Conservation (phyloP, 768 basidiomycete genomes). For the Pleurotus salmoneostramineus region DNA sequence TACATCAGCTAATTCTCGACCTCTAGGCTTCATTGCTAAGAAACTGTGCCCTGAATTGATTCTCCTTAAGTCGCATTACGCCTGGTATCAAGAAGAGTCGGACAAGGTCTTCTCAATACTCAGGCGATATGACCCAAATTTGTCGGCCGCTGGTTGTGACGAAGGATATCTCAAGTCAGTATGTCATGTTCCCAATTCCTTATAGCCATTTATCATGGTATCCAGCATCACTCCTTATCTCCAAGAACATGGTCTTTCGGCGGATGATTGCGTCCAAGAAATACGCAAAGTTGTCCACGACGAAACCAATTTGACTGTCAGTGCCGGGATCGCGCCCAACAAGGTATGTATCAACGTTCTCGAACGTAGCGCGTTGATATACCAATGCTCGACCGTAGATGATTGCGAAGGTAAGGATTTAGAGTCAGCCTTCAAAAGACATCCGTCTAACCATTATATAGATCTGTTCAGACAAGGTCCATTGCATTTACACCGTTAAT, state of each 20-base stretch:
- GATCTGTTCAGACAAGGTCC: slow-evolving; percentile 95
- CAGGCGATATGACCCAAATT: slow-evolving; percentile 69
- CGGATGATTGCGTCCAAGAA: slow-evolving; percentile 72
- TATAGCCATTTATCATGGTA: neutral
- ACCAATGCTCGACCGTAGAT: slow-evolving; percentile 43
- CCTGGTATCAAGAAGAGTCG: slow-evolving; percentile 70
- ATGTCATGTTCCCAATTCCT: neutral
- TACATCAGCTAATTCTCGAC: neutral
- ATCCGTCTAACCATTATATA: slow-evolving; percentile 20
- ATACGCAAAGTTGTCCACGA: slow-evolving; percentile 71
- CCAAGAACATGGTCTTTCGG: slow-evolving; percentile 52
- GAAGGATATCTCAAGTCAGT: slow-evolving; percentile 89
- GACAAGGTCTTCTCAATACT: slow-evolving; percentile 66
- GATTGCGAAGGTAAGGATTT: slow-evolving; percentile 75
- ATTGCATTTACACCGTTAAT: no score
- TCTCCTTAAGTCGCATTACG: slow-evolving; percentile 53
- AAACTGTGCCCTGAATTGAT: slow-evolving; percentile 91
- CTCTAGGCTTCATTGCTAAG: slow-evolving; percentile 81
- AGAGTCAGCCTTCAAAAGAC: neutral
- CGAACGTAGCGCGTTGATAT: slow-evolving; percentile 4
- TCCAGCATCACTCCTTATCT: slow-evolving; percentile 83
- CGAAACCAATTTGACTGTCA: slow-evolving; percentile 86
- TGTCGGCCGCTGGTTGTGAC: slow-evolving; percentile 77
- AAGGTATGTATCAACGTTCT: slow-evolving; percentile 52
- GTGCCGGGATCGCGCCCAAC: slow-evolving; percentile 94